phyloP scores from a whole-genome alignment of 441 rosid genomes.

The Viola pubescens region DNA sequence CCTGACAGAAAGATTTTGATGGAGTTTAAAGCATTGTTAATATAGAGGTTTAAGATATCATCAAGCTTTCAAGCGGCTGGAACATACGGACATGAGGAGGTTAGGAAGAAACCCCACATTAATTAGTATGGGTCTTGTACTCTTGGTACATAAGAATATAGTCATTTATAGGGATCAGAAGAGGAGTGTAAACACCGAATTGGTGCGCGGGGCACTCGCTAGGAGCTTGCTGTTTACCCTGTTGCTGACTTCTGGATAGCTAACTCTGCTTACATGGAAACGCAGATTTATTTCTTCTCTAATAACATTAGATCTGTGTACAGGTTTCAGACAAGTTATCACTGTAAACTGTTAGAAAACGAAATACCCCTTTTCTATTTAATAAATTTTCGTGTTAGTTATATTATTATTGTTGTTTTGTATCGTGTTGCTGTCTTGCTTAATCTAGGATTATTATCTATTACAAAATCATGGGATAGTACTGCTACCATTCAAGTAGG shows the following conservation, averaged over 20 bases:
- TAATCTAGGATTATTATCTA: too few species aligned
- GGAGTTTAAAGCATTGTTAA: conserved; percentile 4
- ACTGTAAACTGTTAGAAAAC: too few species aligned
- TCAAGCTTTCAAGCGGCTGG: neutral
- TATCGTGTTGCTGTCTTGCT: too few species aligned
- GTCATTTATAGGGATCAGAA: conserved; percentile 3
- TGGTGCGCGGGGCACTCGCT: conserved; percentile 7
- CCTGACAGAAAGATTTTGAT: neutral
- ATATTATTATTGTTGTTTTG: too few species aligned
- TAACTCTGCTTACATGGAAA: too few species aligned
- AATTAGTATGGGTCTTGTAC: conserved; percentile 11
- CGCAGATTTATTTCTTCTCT: neutral
- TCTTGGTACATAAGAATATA: conserved; percentile 19
- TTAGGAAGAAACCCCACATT: conserved; percentile 11
- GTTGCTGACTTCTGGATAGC: neutral
- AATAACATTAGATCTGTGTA: conserved; percentile 6
- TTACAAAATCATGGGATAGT: too few species aligned
- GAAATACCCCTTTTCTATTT: too few species aligned
- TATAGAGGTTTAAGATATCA: conserved; percentile 4
- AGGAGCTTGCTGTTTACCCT: conserved; percentile 1
- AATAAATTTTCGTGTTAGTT: too few species aligned
- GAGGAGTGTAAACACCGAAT: neutral
- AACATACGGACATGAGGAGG: conserved; percentile 5
- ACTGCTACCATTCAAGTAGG: too few species aligned
- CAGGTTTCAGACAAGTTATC: neutral